Conservation (phyloP, 2,329 filamentous ascomycete genomes). For the Atkinsonella hypoxylon region DNA sequence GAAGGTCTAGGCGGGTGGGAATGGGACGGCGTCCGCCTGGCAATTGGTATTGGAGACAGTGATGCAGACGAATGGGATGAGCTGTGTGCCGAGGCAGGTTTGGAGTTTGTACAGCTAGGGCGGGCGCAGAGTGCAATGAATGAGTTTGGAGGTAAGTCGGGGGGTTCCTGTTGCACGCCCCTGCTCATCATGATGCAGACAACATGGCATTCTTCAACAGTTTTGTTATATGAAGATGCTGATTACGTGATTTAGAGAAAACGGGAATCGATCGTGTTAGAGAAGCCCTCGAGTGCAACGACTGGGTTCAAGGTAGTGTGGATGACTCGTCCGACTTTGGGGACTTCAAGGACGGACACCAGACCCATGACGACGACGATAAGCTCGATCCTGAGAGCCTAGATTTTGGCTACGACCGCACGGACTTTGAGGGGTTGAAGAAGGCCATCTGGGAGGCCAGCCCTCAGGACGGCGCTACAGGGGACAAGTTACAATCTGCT, state of each 20-base stretch:
- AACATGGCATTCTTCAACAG: too few species aligned
- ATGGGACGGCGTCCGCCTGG: conserved; percentile 54
- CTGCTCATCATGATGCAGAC: too few species aligned
- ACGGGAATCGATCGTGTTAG: conserved; percentile 44
- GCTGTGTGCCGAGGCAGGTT: conserved; percentile 39
- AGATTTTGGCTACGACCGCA: conserved; percentile 38
- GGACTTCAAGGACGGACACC: conserved; percentile 17
- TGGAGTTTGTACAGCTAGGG: conserved; percentile 51
- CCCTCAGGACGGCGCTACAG: conserved; percentile 10
- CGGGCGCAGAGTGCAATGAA: conserved; percentile 31
- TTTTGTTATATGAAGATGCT: too few species aligned
- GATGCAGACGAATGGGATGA: conserved; percentile 51
- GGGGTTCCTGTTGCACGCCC: background rate
- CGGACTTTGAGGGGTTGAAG: conserved; percentile 40
- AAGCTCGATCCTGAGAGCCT: conserved; percentile 34
- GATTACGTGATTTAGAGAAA: conserved; percentile 31
- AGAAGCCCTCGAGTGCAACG: conserved; percentile 54
- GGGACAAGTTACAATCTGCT: conserved; percentile 9
- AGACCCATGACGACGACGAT: conserved; percentile 14
- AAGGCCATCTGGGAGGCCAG: conserved; percentile 38
- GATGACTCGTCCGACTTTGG: conserved; percentile 17
- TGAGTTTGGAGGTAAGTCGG: conserved; percentile 43
- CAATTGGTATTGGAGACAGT: conserved; percentile 39
- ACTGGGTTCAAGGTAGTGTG: conserved; percentile 37
- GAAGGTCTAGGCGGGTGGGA: conserved; percentile 46